Conservation (phyloP, 371 early-diverging fungal genomes). For the Zopfochytrium polystomum region DNA sequence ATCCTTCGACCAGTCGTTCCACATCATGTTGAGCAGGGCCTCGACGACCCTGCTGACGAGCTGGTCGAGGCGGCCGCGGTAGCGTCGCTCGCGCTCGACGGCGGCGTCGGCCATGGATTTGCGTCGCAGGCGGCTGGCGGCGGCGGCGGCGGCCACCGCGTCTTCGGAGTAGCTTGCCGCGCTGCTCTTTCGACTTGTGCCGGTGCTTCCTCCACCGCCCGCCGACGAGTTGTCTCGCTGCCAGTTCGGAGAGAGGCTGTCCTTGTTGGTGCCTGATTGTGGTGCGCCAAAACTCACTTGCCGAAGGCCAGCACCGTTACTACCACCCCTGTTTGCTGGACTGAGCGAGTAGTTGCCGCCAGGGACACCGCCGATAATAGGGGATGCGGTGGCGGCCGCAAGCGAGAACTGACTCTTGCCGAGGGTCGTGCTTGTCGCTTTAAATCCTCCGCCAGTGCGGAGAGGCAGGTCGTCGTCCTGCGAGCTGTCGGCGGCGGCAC, state of each 20-base stretch:
- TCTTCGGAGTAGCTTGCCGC: neutral
- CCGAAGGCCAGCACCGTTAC: too few relatives aligned
- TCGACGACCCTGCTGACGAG: conserved; percentile 20
- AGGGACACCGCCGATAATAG: neutral
- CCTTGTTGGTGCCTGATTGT: neutral
- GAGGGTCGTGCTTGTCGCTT: too few relatives aligned
- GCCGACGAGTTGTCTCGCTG: neutral
- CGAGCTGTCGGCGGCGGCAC: neutral
- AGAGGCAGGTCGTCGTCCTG: too few relatives aligned
- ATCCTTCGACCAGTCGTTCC: conserved; percentile 43
- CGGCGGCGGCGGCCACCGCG: neutral
- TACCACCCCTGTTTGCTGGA: too few relatives aligned
- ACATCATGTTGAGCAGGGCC: conserved; percentile 41
- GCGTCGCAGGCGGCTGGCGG: neutral
- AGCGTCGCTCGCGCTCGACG: neutral
- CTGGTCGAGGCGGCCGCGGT: neutral
- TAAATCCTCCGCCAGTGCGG: neutral
- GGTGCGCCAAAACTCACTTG: too few relatives aligned
- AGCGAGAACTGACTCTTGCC: too few relatives aligned
- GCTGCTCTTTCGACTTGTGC: neutral
- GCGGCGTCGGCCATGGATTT: neutral
- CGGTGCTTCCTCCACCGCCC: neutral
- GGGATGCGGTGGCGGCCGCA: neutral
- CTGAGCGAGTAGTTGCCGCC: neutral
- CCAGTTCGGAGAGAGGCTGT: neutral